These are phyloP conservation scores for Barnettozyma hawaiiensis DNA, from an alignment of 1,139 yeast genomes.

Conservation along the genomic window DNA sequence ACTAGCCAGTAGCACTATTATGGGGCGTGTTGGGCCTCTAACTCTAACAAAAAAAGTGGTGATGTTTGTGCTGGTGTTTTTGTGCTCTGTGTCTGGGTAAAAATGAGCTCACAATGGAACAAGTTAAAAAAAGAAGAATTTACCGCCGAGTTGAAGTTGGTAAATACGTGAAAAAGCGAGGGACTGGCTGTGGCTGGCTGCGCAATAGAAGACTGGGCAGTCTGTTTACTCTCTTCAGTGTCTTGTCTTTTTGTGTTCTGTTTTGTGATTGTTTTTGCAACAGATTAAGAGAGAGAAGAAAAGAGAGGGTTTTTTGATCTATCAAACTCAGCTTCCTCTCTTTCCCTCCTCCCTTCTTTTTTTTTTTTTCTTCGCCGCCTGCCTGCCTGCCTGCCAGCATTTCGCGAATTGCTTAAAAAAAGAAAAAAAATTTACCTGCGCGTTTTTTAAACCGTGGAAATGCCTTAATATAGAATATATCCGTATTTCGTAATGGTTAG, in stretches of 20 bases:
- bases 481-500: not conserved
- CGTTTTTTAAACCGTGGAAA: not conserved
- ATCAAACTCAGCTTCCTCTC: too few relatives aligned
- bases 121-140: too few relatives aligned
- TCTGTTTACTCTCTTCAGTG: not conserved
- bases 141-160: not conserved
- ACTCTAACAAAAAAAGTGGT: too few relatives aligned
- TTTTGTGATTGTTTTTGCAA: too few relatives aligned
- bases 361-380: too few relatives aligned
- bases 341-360: not conserved
- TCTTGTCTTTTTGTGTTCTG: not conserved
- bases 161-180: not conserved
- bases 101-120: not conserved
- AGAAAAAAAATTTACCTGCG: conserved; percentile 1
- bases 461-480: not conserved
- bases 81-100: too few relatives aligned
- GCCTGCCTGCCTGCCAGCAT: conserved; percentile 4
- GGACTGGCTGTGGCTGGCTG: not conserved
- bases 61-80: too few relatives aligned
- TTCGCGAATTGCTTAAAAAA: conserved; percentile 1
- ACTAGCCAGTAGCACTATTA: not conserved
- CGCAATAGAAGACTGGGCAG: not conserved
- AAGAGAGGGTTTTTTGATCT: not conserved
- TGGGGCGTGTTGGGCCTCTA: not conserved
- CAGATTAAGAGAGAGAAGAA: not conserved